Evolutionary conservation across 225 moss, liverwort and hornwort genomes (phyloP).

Genomic region (Ulota crispa): DNA sequence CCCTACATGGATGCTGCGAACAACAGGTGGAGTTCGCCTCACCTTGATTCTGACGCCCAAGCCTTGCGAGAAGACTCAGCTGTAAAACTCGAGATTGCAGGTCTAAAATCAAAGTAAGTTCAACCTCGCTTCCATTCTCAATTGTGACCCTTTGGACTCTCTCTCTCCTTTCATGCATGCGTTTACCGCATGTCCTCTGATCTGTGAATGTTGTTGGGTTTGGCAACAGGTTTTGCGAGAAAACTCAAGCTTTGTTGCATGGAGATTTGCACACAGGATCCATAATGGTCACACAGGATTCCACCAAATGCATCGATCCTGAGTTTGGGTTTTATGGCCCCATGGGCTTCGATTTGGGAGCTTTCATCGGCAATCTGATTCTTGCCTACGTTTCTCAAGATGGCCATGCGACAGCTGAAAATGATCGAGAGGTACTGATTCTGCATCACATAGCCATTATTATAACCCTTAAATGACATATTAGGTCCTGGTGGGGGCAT

Average conservation of each 20-base stretch:
- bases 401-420: constrained; percentile 65
- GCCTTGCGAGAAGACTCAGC: constrained; percentile 69
- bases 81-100: constrained; percentile 72
- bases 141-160: not conserved
- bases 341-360: constrained; percentile 89
- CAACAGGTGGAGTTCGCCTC: constrained; percentile 89
- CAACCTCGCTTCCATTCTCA: not conserved
- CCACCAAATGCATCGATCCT: constrained; percentile 85
- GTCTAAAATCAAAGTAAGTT: constrained; percentile 66
- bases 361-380: constrained; percentile 81
- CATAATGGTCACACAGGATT: constrained; percentile 84
- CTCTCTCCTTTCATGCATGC: not conserved
- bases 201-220: not conserved
- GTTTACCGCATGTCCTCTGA: constrained; percentile 10
- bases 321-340: constrained; percentile 97
- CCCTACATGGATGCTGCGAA: constrained; percentile 83
- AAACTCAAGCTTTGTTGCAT: constrained; percentile 77
- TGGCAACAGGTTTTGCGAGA: constrained; percentile 62
- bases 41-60: constrained; percentile 69
- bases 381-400: constrained; percentile 83
- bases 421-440: constrained; percentile 56
- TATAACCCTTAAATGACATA: too few relatives aligned
- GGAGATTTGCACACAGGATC: constrained; percentile 96
- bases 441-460: not conserved
- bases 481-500: too few relatives aligned